Base-by-base conservation (phyloP, 768 basidiomycete genomes). In the Hirschioporus abietinus region DNA sequence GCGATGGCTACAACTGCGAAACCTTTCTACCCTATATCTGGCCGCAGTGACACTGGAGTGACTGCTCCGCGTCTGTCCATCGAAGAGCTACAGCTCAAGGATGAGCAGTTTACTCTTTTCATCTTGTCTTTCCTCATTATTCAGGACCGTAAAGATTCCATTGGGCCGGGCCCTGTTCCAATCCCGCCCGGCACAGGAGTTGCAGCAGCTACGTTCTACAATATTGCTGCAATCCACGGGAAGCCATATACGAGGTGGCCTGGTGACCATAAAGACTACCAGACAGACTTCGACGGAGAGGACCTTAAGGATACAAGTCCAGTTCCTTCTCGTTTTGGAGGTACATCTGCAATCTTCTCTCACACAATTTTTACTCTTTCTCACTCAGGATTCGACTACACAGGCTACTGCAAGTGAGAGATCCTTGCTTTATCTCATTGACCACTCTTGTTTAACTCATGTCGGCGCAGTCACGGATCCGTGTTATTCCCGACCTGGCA, bases 401-500 rank as follows among this genome's bases (percentile, higher is more conserved):
- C 20, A 52, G 42, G 42, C 42, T 52, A 52, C 20, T 52, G 42
- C 42, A 52, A 52, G 42, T 52, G 20, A 52, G 42, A 52, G 12
- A 12, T 52, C 20, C 12, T 52, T 15, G 7, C 42, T 52, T 52
- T 10, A 6, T 15, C 12, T 52, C 42, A 15, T 20, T 52, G 1
- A 5, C 12, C 42, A 10, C 20, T 12, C 4, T 52, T 1, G 42
- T 52, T 15, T 52, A 20, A 52, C 42, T 52, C 12, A 5, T 2
- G 12, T 5, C 30, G 30, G 30, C 20, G 85, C 70, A 80, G 79
- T n/a, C 86, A 87, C 71, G 82, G 82, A 17, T 81, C 80, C 1
- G 76, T 81, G 10, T 74, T 85, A 9, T 86, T 86, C 76, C 84
- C 84, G 8, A 84, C 82, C 4, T 86, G 83, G 82, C 85, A 87